Conservation (phyloP, 805 yeast genomes). For the Phaffomyces opuntiae region DNA sequence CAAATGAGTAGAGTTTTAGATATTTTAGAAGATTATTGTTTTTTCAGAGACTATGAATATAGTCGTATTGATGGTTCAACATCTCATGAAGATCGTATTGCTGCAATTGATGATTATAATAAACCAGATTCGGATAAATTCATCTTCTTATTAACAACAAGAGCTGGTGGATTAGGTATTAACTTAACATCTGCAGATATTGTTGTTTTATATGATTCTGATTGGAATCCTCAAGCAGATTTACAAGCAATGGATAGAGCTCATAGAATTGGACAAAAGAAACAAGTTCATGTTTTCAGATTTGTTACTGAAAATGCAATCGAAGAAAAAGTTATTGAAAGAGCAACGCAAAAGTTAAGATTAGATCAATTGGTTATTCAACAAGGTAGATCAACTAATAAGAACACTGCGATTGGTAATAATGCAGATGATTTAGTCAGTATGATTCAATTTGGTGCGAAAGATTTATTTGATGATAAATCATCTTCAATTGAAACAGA, state of each 20-base stretch:
- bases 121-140: conserved; percentile 76
- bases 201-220: conserved; percentile 84
- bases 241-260: conserved; percentile 98
- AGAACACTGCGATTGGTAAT: conserved; percentile 45
- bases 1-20: conserved; percentile 91
- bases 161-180: conserved; percentile 97
- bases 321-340: conserved; percentile 91
- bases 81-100: conserved; percentile 84
- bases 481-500: conserved; percentile 41
- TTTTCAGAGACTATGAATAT: conserved; percentile 73
- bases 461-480: conserved; percentile 64
- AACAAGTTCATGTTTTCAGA: conserved; percentile 87
- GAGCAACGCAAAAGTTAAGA: conserved; percentile 91
- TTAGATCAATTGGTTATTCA: conserved; percentile 94
- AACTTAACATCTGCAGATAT: conserved; percentile 89
- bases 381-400: conserved; percentile 65
- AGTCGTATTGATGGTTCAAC: conserved; percentile 94
- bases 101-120: conserved; percentile 90
- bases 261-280: conserved; percentile 94
- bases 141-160: conserved; percentile 78
- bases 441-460: conserved; percentile 98
- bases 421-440: conserved; percentile 79
- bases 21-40: conserved; percentile 88
- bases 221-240: conserved; percentile 98
- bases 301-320: conserved; percentile 94